Base-by-base conservation (phyloP, 768 basidiomycete genomes). In the Naematelia encephala region DNA sequence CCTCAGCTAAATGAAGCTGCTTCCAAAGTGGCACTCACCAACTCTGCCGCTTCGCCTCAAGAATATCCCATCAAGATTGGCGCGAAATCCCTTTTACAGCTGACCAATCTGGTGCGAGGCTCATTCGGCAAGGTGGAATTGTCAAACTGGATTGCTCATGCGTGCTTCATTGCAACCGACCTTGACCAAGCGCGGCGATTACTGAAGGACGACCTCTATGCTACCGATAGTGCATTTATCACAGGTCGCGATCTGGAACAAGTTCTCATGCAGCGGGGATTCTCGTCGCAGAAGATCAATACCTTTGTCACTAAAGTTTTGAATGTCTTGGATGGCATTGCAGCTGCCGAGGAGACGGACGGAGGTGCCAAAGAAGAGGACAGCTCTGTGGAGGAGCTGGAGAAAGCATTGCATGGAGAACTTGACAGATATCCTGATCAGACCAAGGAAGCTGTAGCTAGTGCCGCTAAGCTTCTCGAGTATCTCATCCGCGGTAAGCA, bases 61-160 rank as follows among this genome's bases (percentile, higher is more conserved):
- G 71, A 69, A 53, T 23, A 55, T 48, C 71, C 71, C 3, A 61
- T 73, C 54, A 55, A 59, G 30, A 56, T 68, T 22, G 56, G 68
- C 10, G 44, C 64, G 16, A 61, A 62, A 51, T 68, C 71, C 4
- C 46, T 69, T 1, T 47, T 30, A 42, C 25, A 54, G 8, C 64
- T 66, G 22, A 51, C 68, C 23, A 21, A 42, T 30, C 55, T 73
- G 16, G 64, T 69, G 16, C 60, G 57, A 8, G 47, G 60, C 22
- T 52, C 59, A 4, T 58, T 73, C 11, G 30, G 22, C 39, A 68
- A 68, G 44, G 66, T 68, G 46, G 71, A 68, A 23, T 13, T 50
- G 22, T 51, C 59, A 44, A 70, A 73, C 44, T 73, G 71, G 71
- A 73, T 73, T 47, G 68, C 68, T 39, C 71, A 73, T 45, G 56